Evolutionary conservation across 2,329 filamentous ascomycete genomes (phyloP), one percentile per base, ranked within the genome.

Genomic region (Hymenoscyphus infarciens): DNA sequence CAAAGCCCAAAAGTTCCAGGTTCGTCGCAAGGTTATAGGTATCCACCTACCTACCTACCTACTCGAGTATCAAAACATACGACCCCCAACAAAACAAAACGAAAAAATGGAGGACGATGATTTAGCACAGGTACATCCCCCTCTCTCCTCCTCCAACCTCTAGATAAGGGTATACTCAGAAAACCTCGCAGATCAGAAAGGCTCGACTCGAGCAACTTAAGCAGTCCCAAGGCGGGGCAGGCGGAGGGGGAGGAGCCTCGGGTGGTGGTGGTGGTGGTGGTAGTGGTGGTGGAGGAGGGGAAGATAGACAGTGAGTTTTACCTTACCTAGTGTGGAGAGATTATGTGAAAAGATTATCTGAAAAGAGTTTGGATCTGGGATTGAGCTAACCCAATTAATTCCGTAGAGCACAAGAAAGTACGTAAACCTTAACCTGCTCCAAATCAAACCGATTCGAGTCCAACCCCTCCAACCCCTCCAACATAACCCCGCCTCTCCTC

Each of bases 181-280:
- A 52, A 39, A 19, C 11, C 1, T 35, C 22, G 8, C 73, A 97
- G 89, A 97, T 98, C 75, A 84, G 94, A 75, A 90, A 91, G 77
- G 94, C 94, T 72, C 92, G 95, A 66, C 87, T 97, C 61, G 91
- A 94, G 77, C 93, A 99, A 80, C 88, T 98, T 69, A 95, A 96
- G 77, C 84, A 92, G 71, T 81, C 90, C 77, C 79, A 83, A 64
- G 82, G 81, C 63, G 78, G 77, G 56, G 78, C 80, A 64, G 78
- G 78, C 63, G 75, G 79, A 57, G 78, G 78, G 70, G 80, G 81
- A 59, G 74, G 76, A 59, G 76, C 75, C 59, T 78, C 90, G 66
- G 86, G 91, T 62, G 82, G 90, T 73, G 83, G 83, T 22, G 80
- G 81, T 60, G 75, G 76, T 59, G 76, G n/a, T n/a, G 86, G 91